phyloP scores from a whole-genome alignment of 106 monocot genomes.

The Dendrobium nobile region DNA sequence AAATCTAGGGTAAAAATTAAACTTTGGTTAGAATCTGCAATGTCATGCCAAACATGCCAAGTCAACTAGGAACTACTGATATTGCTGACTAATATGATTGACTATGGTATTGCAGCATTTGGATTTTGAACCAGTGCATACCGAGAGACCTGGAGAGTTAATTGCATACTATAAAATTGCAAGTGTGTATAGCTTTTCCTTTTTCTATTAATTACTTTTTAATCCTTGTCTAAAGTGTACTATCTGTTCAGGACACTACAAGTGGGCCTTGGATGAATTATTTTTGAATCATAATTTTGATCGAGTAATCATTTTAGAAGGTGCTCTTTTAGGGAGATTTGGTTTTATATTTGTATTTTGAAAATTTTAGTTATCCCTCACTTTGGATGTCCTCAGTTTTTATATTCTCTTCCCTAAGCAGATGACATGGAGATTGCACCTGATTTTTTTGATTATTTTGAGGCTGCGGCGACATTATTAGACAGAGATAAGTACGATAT shows the following conservation, averaged over 20 bases:
- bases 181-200: constrained; percentile 36
- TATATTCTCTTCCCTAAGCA: constrained; percentile 21
- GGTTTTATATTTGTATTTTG: constrained; percentile 2
- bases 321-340: constrained; percentile 24
- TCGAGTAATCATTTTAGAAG: constrained; percentile 94
- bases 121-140: constrained; percentile 76
- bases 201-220: constrained; percentile 7
- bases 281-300: constrained; percentile 69
- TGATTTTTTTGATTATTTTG: constrained; percentile 98
- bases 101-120: constrained; percentile 61
- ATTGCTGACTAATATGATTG: constrained; percentile 3
- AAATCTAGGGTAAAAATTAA: neutral
- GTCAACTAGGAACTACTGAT: neutral
- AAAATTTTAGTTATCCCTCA: constrained; percentile 5
- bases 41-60: neutral
- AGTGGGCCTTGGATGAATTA: constrained; percentile 92
- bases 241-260: constrained; percentile 71
- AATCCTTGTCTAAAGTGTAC: constrained; percentile 6
- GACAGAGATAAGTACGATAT: constrained; percentile 81
- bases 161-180: constrained; percentile 99
- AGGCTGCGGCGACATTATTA: constrained; percentile 65
- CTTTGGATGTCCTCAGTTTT: neutral
- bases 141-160: constrained; percentile 90
- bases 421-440: constrained; percentile 99
- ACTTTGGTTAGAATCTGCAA: neutral